Evolutionary conservation across 2,329 filamentous ascomycete species (phyloP).

Genomic region (Zarea fungicola): DNA sequence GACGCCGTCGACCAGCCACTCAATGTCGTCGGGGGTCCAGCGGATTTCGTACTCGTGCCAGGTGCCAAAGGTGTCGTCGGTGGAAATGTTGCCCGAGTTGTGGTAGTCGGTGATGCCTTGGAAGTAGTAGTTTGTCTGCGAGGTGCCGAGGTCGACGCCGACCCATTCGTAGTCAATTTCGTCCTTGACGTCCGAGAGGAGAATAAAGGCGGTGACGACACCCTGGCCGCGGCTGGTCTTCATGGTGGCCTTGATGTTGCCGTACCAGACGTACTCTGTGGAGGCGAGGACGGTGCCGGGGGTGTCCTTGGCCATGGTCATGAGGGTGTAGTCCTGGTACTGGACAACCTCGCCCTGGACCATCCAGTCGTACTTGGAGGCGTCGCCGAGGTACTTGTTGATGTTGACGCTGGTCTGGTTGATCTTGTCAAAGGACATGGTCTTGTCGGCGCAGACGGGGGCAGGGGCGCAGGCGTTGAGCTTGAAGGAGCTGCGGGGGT

Average conservation of each 20-base stretch:
- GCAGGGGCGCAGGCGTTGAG: conserved; percentile 81
- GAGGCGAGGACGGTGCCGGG: conserved; percentile 81
- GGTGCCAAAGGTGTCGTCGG: conserved; percentile 66
- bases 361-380: conserved; percentile 79
- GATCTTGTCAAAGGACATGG: conserved; percentile 68
- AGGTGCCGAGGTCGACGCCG: conserved; percentile 68
- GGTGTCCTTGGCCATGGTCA: conserved; percentile 85
- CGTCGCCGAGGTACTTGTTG: conserved; percentile 79
- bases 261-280: conserved; percentile 94
- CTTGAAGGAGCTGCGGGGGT: conserved; percentile 75
- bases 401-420: conserved; percentile 62
- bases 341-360: conserved; percentile 68
- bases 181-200: conserved; percentile 93
- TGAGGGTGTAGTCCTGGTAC: conserved; percentile 64
- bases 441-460: conserved; percentile 72
- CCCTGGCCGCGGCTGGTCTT: conserved; percentile 80
- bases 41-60: conserved; percentile 90
- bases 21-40: conserved; percentile 82
- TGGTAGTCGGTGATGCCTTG: conserved; percentile 85
- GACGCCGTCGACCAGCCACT: conserved; percentile 82
- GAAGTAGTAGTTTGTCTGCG: conserved; percentile 96
- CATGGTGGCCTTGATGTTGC: conserved; percentile 78
- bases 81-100: conserved; percentile 66
- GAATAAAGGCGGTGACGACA: conserved; percentile 95
- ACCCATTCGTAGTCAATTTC: conserved; percentile 98